These are phyloP conservation scores for Sutorius eximius DNA, from an alignment of 1,284 basidiomycete genomes.

Conservation along the genomic window DNA sequence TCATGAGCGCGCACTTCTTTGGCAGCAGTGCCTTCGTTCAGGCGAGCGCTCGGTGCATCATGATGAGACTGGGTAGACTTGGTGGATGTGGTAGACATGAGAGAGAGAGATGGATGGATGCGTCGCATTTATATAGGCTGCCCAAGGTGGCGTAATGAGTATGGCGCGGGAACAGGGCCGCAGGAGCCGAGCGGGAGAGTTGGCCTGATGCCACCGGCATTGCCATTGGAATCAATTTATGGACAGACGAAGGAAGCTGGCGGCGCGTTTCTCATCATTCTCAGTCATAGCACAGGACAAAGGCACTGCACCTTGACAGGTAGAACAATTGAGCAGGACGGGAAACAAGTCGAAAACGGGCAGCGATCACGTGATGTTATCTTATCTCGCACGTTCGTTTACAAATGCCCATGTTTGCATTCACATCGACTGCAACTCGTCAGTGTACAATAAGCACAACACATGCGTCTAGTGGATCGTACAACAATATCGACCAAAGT, in stretches of 20 bases:
- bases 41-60: constrained; percentile 18
- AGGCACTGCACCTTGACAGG: constrained; percentile 28
- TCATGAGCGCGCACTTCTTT: constrained; percentile 35
- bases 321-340: constrained; percentile 2
- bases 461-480: constrained; percentile 30
- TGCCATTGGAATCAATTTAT: constrained; percentile 1
- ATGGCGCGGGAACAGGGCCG: constrained; percentile 28
- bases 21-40: constrained; percentile 15
- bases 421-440: constrained; percentile 21
- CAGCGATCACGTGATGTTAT: constrained; percentile 29
- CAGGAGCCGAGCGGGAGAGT: constrained; percentile 20
- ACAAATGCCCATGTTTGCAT: constrained; percentile 15
- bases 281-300: constrained; percentile 18
- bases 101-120: constrained; percentile 5
- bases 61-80: constrained; percentile 19
- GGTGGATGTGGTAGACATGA: constrained; percentile 32
- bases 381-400: constrained; percentile 25
- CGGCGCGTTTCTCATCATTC: constrained; percentile 13
- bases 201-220: constrained; percentile 1
- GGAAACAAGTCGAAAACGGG: constrained; percentile 7
- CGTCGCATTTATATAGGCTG: constrained; percentile 32
- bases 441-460: constrained; percentile 29
- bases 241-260: constrained; percentile 8
- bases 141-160: constrained; percentile 26
- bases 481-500: constrained; percentile 20